A percentile compares a stretch with the other conserved stretches of the same genome.
phyloP scores from a whole-genome alignment of 306 rosid genomes.

The Cucurbita moschata region DNA sequence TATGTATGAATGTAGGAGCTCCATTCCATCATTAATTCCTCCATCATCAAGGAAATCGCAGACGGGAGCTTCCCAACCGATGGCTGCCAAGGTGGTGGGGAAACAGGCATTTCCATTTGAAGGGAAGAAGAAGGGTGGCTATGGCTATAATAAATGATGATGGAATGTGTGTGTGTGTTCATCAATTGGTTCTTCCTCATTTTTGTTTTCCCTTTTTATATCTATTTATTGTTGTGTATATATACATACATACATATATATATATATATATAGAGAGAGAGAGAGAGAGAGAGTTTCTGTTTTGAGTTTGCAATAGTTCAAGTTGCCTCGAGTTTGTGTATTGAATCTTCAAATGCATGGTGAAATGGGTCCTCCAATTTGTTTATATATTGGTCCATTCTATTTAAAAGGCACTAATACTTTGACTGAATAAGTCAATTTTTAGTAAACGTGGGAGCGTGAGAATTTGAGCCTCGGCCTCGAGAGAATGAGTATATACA shows the following conservation, averaged over 20 bases:
- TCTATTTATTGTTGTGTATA: slow-evolving; percentile 19
- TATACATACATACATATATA: not conserved
- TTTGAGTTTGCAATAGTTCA: slow-evolving; percentile 13
- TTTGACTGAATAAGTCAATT: too few relatives aligned
- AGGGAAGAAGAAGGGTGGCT: slow-evolving; percentile 35
- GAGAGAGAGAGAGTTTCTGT: not conserved
- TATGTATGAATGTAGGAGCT: slow-evolving; percentile 29
- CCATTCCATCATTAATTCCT: slow-evolving; percentile 72
- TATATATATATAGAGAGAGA: slow-evolving; percentile 1
- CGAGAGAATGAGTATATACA: too few relatives aligned
- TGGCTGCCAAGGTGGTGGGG: slow-evolving; percentile 11
- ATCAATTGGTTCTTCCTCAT: slow-evolving; percentile 10
- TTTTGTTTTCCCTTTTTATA: slow-evolving; percentile 4
- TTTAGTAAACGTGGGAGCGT: too few relatives aligned
- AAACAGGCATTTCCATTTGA: slow-evolving; percentile 29
- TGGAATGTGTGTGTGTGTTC: not conserved
- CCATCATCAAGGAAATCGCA: slow-evolving; percentile 46
- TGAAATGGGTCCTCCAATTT: slow-evolving; percentile 9
- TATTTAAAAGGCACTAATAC: too few relatives aligned
- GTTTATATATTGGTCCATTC: not conserved
- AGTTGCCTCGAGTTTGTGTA: slow-evolving; percentile 23
- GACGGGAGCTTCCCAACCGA: slow-evolving; percentile 18
- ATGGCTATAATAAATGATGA: slow-evolving; percentile 37
- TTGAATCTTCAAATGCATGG: slow-evolving; percentile 13
- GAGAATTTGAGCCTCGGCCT: too few relatives aligned